Evolutionary conservation across 192 early-diverging fungal genomes (phyloP).

Genomic region (Entomortierella beljakovae): DNA sequence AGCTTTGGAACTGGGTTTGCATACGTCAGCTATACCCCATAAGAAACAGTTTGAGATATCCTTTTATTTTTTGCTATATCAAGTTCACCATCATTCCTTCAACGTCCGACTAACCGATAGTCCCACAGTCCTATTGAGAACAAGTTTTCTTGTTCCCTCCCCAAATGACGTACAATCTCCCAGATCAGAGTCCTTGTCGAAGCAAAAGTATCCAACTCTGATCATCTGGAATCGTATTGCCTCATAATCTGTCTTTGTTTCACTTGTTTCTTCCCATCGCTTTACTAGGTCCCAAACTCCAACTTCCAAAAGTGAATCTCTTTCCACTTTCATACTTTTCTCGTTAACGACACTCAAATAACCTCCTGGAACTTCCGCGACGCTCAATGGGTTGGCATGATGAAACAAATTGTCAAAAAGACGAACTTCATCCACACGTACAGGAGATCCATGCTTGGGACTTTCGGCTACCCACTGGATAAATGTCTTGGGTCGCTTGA

Average conservation of each 20-base stretch:
- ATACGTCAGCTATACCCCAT: too few relatives aligned
- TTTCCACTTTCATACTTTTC: slow-evolving; percentile 78
- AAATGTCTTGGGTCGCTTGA: slow-evolving; percentile 93
- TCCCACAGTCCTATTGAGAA: slow-evolving; percentile 45
- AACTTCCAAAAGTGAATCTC: slow-evolving; percentile 84
- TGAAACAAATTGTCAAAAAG: slow-evolving; percentile 90
- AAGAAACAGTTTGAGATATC: too few relatives aligned
- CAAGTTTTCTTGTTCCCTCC: slow-evolving; percentile 34
- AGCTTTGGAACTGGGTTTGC: too few relatives aligned
- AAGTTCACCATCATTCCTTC: slow-evolving; percentile 25
- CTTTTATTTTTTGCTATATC: too few relatives aligned
- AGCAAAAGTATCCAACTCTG: slow-evolving; percentile 96
- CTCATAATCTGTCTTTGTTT: slow-evolving; percentile 74
- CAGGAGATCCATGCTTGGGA: slow-evolving; percentile 83
- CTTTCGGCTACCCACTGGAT: slow-evolving; percentile 99
- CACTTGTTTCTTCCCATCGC: slow-evolving; percentile 64
- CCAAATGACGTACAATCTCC: slow-evolving; percentile 50
- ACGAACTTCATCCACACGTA: slow-evolving; percentile 84
- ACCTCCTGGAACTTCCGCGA: slow-evolving; percentile 85
- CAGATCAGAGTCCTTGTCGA: slow-evolving; percentile 92
- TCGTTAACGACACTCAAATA: slow-evolving; percentile 91
- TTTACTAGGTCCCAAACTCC: slow-evolving; percentile 80
- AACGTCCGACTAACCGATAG: slow-evolving; percentile 37
- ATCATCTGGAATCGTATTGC: slow-evolving; percentile 93
- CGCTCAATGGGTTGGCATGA: slow-evolving; percentile 86